Base-by-base conservation (phyloP, 2,329 filamentous ascomycete species). In the Macrophomina pseudophaseolina region DNA sequence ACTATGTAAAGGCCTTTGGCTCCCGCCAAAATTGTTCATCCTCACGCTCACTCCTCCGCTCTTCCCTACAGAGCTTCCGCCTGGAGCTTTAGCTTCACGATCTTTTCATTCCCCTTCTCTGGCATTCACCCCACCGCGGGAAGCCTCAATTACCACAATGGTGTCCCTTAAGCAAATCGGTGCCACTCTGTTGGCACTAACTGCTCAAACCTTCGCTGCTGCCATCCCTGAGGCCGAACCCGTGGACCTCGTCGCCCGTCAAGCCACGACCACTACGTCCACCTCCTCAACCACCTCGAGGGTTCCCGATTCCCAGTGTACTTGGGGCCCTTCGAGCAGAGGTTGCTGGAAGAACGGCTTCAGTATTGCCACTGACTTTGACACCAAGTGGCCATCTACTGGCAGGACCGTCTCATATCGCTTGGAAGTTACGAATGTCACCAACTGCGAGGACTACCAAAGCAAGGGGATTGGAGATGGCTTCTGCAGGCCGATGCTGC, bases 311-410 rank as follows among this genome's bases (percentile, higher is more conserved):
- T 70, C 74, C n/a, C 70, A 69, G 30, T 82, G 81, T 70, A 80
- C 75, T 11, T 79, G 82, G 68, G 74, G 75, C 7, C 76, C 80
- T 35, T 70, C 69, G 12, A 79, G 78, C 5, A 73, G 81, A 68
- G 72, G 71, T 14, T 83, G 81, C 69, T 83, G 80, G 81, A 74
- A 71, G 38, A 72, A 72, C 65, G 81, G 81, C 51, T 81, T 76
- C 74, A 80, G 76, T 67, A 80, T 82, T 49, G 72, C 78, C 38
- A 82, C 80, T 8, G 81, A 82, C 65, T 81, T 81, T 66, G 81
- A 83, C 66, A 72, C 71, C n/a, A 81, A 82, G 67, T 72, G 74
- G 7, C 80, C 81, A 3, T 74, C 73, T 5, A 79, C 77, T 35
- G 81, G 81, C 5, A 75, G 69, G 28, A 75, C 71, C 0, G 18